phyloP scores from a whole-genome alignment of 495 filamentous ascomycete species.

The Aspergillus funiculosus region DNA sequence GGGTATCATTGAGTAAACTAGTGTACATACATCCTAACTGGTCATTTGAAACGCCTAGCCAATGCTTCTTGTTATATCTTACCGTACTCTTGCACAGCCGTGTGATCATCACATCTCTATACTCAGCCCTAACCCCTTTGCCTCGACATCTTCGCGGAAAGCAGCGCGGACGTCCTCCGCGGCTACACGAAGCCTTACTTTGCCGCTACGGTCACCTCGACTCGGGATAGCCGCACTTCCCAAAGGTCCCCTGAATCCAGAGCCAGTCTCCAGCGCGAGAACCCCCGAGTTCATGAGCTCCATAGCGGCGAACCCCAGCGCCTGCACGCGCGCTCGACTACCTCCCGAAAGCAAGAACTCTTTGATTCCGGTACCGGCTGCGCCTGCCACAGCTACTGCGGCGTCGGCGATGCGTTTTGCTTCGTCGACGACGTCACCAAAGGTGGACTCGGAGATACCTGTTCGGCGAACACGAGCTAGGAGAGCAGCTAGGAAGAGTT shows the following conservation, averaged over 20 bases:
- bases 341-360: slow-evolving; percentile 41
- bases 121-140: slow-evolving; percentile 61
- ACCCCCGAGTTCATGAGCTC: slow-evolving; percentile 84
- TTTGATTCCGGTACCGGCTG: slow-evolving; percentile 35
- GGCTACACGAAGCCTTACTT: slow-evolving; percentile 75
- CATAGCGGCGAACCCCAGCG: slow-evolving; percentile 65
- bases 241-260: slow-evolving; percentile 26
- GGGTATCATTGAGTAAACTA: slow-evolving; percentile 28
- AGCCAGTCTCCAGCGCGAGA: slow-evolving; percentile 66
- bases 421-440: slow-evolving; percentile 90
- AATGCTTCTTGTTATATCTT: slow-evolving; percentile 12
- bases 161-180: slow-evolving; percentile 87
- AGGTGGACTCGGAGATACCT: slow-evolving; percentile 77
- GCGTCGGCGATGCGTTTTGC: slow-evolving; percentile 65
- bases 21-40: neutral
- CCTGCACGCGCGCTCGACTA: slow-evolving; percentile 52
- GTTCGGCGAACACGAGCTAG: slow-evolving; percentile 71
- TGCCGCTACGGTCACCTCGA: slow-evolving; percentile 76
- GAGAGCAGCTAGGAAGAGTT: slow-evolving; percentile 78
- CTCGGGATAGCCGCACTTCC: slow-evolving; percentile 39
- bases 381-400: slow-evolving; percentile 42
- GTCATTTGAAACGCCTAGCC: slow-evolving; percentile 1
- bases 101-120: slow-evolving; percentile 29
- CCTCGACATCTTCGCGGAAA: slow-evolving; percentile 81
- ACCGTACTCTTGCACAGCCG: slow-evolving; percentile 3